Conservation (phyloP, 2,329 filamentous ascomycete species). For the Ophiostoma sp. region DNA sequence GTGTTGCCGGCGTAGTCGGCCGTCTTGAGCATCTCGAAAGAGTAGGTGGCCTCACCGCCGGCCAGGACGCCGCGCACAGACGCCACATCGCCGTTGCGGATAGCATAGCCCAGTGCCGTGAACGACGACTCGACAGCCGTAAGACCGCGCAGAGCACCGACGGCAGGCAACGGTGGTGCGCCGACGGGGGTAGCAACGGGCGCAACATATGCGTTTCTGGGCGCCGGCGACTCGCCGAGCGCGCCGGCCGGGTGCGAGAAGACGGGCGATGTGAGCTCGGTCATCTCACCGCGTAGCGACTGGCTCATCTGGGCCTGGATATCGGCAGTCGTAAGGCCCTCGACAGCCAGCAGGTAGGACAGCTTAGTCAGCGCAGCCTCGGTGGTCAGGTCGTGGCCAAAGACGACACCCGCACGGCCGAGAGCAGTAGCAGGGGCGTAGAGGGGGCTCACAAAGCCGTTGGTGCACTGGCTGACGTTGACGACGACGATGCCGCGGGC, state of each 20-base stretch:
- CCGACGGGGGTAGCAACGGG: not conserved
- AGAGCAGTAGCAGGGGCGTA: conserved; percentile 73
- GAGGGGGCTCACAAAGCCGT: conserved; percentile 69
- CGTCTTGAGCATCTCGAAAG: conserved; percentile 58
- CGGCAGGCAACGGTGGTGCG: not conserved
- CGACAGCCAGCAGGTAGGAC: conserved; percentile 71
- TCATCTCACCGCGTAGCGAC: conserved; percentile 79
- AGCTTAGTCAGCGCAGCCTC: conserved; percentile 90
- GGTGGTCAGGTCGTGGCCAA: conserved; percentile 81
- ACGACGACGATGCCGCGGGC: conserved; percentile 78
- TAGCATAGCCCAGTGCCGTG: conserved; percentile 72
- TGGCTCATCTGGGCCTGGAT: conserved; percentile 66
- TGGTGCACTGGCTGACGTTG: conserved; percentile 85
- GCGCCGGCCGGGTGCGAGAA: conserved; percentile 67
- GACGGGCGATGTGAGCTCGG: conserved; percentile 64
- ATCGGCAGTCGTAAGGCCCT: conserved; percentile 57
- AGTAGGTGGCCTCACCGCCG: conserved; percentile 48
- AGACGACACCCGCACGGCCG: conserved; percentile 78
- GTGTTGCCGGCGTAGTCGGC: conserved; percentile 81
- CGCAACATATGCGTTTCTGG: not conserved
- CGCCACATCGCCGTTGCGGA: conserved; percentile 63
- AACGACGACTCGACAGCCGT: conserved; percentile 57
- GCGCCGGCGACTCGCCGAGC: conserved; percentile 34
- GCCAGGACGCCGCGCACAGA: conserved; percentile 63
- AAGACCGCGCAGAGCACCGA: conserved; percentile 35